phyloP scores from a whole-genome alignment of 208 protist genomes.

The Acanthamoeba polyphaga region DNA sequence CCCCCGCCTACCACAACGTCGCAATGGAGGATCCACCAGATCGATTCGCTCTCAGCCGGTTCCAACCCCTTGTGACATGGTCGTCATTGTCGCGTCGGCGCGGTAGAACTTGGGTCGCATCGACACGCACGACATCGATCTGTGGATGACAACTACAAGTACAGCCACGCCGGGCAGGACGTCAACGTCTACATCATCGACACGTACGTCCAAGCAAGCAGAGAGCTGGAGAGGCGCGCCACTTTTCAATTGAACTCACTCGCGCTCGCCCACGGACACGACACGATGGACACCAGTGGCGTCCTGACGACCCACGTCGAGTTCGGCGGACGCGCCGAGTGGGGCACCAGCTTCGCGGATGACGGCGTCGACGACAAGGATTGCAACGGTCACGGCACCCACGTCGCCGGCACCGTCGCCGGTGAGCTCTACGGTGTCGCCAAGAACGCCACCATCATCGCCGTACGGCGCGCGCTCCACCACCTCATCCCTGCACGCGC shows the following conservation, averaged over 20 bases:
- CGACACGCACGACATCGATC: conserved; percentile 54
- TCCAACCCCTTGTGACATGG: neutral
- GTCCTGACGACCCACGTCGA: conserved; percentile 40
- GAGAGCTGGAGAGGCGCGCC: neutral
- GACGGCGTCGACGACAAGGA: neutral
- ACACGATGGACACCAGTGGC: neutral
- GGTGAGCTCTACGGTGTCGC: conserved; percentile 71
- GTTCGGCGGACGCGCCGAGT: conserved; percentile 68
- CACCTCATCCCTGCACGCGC: neutral
- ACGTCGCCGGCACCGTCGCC: conserved; percentile 74
- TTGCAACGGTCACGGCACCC: conserved; percentile 80
- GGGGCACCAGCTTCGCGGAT: conserved; percentile 71
- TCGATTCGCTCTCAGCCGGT: neutral
- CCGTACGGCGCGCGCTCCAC: neutral
- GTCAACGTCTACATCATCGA: conserved; percentile 77
- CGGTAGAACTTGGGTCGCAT: conserved; percentile 59
- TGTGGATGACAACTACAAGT: conserved; percentile 68
- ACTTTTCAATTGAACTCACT: neutral
- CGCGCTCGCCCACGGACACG: no score
- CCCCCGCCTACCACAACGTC: neutral
- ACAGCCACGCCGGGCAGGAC: neutral
- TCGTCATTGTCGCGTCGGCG: neutral
- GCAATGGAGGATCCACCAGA: no score
- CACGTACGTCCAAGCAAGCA: conserved; percentile 50
- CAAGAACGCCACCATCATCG: conserved; percentile 73